Conservation (phyloP, 805 yeast species). For the Wickerhamiella dianesei region DNA sequence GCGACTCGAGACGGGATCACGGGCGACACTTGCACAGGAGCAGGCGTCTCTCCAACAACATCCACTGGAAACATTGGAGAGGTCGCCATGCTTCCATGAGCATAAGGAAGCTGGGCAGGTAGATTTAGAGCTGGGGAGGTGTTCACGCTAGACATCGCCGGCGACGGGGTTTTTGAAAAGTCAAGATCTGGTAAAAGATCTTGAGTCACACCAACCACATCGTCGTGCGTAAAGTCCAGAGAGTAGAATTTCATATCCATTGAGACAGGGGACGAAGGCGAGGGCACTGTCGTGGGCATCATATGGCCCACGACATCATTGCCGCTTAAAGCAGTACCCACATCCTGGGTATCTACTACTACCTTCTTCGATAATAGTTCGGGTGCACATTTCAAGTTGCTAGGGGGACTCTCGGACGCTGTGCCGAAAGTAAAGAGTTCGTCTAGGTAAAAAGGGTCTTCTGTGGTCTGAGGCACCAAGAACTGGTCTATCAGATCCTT, state of each 20-base stretch:
- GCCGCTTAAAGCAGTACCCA: no score
- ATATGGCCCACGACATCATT: no score
- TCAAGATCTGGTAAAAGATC: not conserved
- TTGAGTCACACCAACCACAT: not conserved
- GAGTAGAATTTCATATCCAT: not conserved
- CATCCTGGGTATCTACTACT: no score
- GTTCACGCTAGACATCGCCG: not conserved
- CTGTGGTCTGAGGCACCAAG: not conserved
- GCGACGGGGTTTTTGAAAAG: not conserved
- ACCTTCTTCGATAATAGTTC: no score
- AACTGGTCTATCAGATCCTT: constrained; percentile 1
- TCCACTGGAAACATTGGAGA: not conserved
- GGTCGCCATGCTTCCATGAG: not conserved
- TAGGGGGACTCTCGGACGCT: not conserved
- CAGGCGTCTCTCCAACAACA: not conserved
- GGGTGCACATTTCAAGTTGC: not conserved
- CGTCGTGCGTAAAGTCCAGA: not conserved
- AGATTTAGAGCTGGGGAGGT: not conserved
- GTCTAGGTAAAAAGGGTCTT: not conserved
- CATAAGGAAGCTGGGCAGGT: not conserved
- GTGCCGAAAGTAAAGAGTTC: not conserved
- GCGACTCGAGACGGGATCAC: constrained; percentile 10
- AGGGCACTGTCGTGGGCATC: not conserved
- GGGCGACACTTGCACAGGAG: not conserved
- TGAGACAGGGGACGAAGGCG: not conserved